Base-by-base conservation (phyloP, 805 yeast genomes). In the Ogataea trehalophila region DNA sequence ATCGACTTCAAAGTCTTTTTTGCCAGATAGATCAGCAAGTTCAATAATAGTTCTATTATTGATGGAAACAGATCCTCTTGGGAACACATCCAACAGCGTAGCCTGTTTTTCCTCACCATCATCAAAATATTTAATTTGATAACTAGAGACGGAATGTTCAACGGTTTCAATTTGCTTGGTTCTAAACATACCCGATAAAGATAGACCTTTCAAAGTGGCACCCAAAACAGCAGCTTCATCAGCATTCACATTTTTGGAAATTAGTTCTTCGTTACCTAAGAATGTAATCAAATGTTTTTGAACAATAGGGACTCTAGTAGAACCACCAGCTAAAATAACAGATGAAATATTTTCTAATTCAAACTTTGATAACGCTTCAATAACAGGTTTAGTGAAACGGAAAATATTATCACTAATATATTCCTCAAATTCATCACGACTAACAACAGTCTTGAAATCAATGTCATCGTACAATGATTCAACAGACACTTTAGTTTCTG, bases 191-290 rank as follows among this genome's bases (percentile, higher is more conserved):
- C 80, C 76, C n/a, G 89, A 80, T 36, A 88, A 70, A 42, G 80
- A 74, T 37, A 89, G 85, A 18, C 94, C 98, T 54, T 90, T 77
- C 36, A 86, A 70, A n/a, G 96, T 81, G 2, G 95, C 80, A 43
- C 99, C 99, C 57, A 87, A 74, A 14, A 88, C 96, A 44, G 88
- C 88, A 40, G 97, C 83, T 70, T 94, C 99, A 67, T 94, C 99
- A 0, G 99, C 94, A 66, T 94, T 94, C 40, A 94, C 95, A 44
- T 84, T 87, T 65, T 84, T 89, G 20, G 95, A 75, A 37, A 91
- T 72, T 43, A 71, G 62, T 6, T 54, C 58, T 2, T 79, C 83
- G 17, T 79, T 79, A 1, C 85, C 88, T 38, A 83, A 68, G 39
- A 81, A 70, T 2, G 76, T 62, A 2, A 63, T 51, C 49, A 88